Conservation (phyloP, 352 stramenopile species). For the Nothophytophthora sp. region DNA sequence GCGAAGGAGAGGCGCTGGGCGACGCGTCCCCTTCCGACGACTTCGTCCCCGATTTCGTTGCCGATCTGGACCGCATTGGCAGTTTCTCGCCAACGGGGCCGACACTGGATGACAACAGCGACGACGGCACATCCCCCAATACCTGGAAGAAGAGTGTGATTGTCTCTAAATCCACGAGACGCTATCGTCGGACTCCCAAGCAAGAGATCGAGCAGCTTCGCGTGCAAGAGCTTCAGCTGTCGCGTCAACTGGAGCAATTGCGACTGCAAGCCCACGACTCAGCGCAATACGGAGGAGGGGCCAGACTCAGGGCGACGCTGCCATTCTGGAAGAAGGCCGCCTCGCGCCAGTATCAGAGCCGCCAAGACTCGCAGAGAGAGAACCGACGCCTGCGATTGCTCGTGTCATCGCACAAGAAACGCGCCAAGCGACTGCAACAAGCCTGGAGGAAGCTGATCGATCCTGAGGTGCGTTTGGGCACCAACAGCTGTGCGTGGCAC, state of each 20-base stretch:
- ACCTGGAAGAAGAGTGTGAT: not conserved
- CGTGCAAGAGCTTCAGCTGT: conserved; percentile 15
- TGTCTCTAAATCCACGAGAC: not conserved
- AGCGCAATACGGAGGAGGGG: not conserved
- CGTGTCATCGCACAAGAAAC: conserved; percentile 10
- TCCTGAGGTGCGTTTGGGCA: conserved; percentile 3
- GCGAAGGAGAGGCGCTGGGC: no score
- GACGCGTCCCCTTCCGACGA: no score
- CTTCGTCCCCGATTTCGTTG: no score
- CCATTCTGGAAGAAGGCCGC: conserved; percentile 26
- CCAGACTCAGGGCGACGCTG: conserved; percentile 8
- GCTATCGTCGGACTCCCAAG: conserved; percentile 14
- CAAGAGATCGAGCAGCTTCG: conserved; percentile 22
- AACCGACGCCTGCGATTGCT: conserved; percentile 20
- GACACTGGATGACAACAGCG: no score
- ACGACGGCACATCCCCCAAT: no score
- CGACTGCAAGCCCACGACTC: conserved; percentile 11
- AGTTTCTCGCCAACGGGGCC: no score
- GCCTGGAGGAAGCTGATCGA: conserved; percentile 21
- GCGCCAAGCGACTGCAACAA: conserved; percentile 14
- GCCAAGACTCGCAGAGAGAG: conserved; percentile 14
- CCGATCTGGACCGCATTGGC: no score
- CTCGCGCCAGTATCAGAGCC: conserved; percentile 15
- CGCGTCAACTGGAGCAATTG: conserved; percentile 11
- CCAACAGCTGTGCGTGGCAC: not conserved